Percentiles rank a stretch among this genome's conserved stretches.
These are phyloP conservation scores for Pseudopithomyces maydicus DNA, from an alignment of 2,329 filamentous ascomycete genomes.

Conservation along the genomic window DNA sequence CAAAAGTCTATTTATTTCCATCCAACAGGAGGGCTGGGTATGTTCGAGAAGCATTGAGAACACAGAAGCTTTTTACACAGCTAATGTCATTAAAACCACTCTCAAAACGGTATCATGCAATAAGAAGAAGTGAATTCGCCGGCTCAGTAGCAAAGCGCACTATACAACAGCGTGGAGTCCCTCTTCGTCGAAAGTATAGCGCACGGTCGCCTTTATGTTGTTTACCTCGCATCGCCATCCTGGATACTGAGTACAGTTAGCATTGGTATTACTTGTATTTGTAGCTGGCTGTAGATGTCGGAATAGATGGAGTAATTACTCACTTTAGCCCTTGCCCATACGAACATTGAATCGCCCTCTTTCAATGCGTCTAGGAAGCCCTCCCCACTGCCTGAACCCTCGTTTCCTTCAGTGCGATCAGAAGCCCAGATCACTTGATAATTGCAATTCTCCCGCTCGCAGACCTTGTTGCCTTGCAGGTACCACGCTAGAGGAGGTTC, in stretches of 20 bases:
- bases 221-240: slow-evolving; percentile 37
- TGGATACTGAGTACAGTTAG: slow-evolving; percentile 26
- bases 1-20: slow-evolving; percentile 19
- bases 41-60: neutral
- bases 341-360: slow-evolving; percentile 32
- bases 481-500: slow-evolving; percentile 36
- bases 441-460: slow-evolving; percentile 3
- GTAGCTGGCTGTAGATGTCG: neutral
- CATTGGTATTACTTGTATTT: too few relatives aligned
- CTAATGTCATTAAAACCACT: neutral
- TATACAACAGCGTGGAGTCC: neutral
- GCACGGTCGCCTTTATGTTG: slow-evolving; percentile 22
- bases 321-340: slow-evolving; percentile 43
- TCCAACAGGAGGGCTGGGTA: neutral
- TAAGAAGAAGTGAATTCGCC: neutral
- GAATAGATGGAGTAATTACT: neutral
- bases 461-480: slow-evolving; percentile 39
- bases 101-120: neutral
- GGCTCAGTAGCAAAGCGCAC: neutral
- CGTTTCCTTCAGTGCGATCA: slow-evolving; percentile 19
- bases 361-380: slow-evolving; percentile 31
- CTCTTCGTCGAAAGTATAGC: slow-evolving; percentile 22
- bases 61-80: neutral
- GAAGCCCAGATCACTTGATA: slow-evolving; percentile 29
- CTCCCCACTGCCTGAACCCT: slow-evolving; percentile 31